Evolutionary conservation across 176 grass and related monocot genomes (phyloP), one percentile per base, ranked within the genome.

Genomic region (Oryza rufipogon): DNA sequence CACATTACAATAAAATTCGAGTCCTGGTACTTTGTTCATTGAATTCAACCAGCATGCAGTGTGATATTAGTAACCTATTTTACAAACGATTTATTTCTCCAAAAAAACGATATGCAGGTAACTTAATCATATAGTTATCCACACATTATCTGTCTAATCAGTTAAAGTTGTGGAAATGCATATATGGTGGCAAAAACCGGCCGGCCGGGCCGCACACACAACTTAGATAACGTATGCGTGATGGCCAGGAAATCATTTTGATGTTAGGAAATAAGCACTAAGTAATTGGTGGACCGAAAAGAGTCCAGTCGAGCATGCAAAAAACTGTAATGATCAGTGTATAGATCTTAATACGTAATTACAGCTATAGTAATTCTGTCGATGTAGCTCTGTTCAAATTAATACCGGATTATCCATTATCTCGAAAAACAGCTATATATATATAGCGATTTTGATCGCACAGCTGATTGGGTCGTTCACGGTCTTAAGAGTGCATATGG

Each of bases 261-360:
- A 19, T 25, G 64, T 85, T 70, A 70, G 77, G 72, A 89, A 81
- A 25, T 71, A 80, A 38, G 72, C 82, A 89, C 77, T 66, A n/a
- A 39, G 7, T 76, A 64, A 85, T 30, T 69, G 25, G 87, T 80
- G 76, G 49, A 75, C 26, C n/a, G 48, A 58, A 70, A n/a, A 80
- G 15, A 80, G 70, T 70, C 64, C 82, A 61, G 73, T 38, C 64
- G 48, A 16, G 30, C 30, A 23, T 63, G 58, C n/a, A 63, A 8
- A 63, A 63, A 63, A 23, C n/a, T 63, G 58, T 63, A 23, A 61
- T 61, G 54, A 52, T 56, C 16, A 61, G 56, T 61, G 9, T 22
- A 9, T 61, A 61, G 7, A n/a, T 61, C 20, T 2, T 22, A 61
- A 61, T 61, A 61, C 17, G 49, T 22, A 11, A 20, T 20, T 22